Conservation (phyloP, 257 asterid genomes). For the Ocimum tenuiflorum region DNA sequence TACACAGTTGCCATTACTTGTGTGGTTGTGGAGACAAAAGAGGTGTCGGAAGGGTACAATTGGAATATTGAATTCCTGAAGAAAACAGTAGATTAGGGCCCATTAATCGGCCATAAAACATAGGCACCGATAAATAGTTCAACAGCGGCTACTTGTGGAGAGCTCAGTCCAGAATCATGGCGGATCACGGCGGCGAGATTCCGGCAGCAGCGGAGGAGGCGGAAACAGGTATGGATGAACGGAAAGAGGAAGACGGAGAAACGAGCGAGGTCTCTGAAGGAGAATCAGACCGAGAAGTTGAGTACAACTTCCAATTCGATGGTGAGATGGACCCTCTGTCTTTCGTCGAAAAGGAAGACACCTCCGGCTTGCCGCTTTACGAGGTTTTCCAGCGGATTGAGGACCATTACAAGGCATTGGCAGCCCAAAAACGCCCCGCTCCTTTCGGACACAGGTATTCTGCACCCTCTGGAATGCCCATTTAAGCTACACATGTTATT, state of each 20-base stretch:
- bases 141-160: not conserved
- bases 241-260: constrained; percentile 22
- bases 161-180: not conserved
- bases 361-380: constrained; percentile 63
- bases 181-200: not conserved
- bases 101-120: no score
- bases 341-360: constrained; percentile 53
- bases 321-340: constrained; percentile 69
- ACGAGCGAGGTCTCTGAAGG: constrained; percentile 41
- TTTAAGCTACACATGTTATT: no score
- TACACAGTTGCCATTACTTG: no score
- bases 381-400: constrained; percentile 61
- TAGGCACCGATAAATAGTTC: no score
- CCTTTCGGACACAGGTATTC: constrained; percentile 27
- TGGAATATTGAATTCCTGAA: no score
- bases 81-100: no score
- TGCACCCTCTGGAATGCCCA: not conserved
- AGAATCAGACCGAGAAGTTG: constrained; percentile 44
- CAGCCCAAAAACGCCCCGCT: constrained; percentile 59
- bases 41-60: no score
- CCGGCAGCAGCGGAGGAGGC: not conserved
- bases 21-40: no score
- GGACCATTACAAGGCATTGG: constrained; percentile 52
- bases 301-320: constrained; percentile 46
- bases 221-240: constrained; percentile 19